phyloP scores from a whole-genome alignment of 495 filamentous ascomycete species.

The Chlorociboria aeruginascens region DNA sequence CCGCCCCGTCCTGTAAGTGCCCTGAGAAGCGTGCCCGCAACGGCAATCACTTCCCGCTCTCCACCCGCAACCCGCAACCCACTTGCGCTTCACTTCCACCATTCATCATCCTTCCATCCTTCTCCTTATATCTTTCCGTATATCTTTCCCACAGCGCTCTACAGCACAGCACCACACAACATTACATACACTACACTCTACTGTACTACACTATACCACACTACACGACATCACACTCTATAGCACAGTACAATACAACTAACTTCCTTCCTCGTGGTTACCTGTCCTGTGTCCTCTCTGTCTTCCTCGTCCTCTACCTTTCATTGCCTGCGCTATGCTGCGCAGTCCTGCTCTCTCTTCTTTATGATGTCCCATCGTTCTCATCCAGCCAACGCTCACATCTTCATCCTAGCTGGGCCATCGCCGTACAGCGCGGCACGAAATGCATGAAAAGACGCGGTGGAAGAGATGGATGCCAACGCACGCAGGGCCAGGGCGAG shows the following conservation, averaged over 20 bases:
- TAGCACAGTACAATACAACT: too few relatives aligned
- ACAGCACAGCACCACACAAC: neutral
- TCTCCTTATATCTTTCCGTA: neutral
- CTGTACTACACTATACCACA: neutral
- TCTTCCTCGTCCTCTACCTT: neutral
- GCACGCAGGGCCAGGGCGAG: conserved; percentile 1
- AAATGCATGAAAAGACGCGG: conserved; percentile 9
- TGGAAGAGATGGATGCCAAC: neutral
- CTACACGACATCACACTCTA: too few relatives aligned
- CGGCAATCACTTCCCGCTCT: too few relatives aligned
- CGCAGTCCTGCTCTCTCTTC: neutral
- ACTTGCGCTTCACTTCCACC: neutral
- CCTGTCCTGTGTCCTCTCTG: neutral
- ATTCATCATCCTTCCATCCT: neutral
- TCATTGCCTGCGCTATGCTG: neutral
- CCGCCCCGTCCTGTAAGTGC: too few relatives aligned
- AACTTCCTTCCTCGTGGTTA: neutral
- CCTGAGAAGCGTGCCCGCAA: too few relatives aligned
- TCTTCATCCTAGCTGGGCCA: neutral
- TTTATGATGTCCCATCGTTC: neutral
- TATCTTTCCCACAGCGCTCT: neutral
- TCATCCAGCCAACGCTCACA: neutral
- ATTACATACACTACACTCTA: neutral
- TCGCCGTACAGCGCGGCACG: neutral
- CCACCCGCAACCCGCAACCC: too few relatives aligned